Evolutionary conservation across 768 basidiomycete species (phyloP).

Genomic region (Xanthoconium purpureum): DNA sequence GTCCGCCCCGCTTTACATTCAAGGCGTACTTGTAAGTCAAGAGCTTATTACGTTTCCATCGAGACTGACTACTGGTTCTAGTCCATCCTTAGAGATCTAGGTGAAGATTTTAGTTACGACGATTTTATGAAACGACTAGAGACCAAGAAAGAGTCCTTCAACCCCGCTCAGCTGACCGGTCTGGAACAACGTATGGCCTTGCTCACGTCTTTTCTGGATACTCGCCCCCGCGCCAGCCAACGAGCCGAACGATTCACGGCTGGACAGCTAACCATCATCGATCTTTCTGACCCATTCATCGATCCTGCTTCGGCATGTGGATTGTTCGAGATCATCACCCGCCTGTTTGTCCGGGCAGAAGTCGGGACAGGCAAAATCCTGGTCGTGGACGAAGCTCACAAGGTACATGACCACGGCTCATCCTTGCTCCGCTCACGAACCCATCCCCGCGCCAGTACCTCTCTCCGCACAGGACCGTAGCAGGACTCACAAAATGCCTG

Average conservation of each 20-base stretch:
- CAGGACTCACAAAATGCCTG: slow-evolving; percentile 57
- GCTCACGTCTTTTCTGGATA: slow-evolving; percentile 55
- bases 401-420: slow-evolving; percentile 37
- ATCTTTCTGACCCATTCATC: slow-evolving; percentile 71
- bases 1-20: slow-evolving; percentile 65
- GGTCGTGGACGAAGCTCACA: slow-evolving; percentile 75
- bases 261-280: slow-evolving; percentile 64
- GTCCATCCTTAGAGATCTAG: slow-evolving; percentile 63
- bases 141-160: slow-evolving; percentile 49
- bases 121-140: slow-evolving; percentile 49
- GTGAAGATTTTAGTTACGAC: slow-evolving; percentile 53
- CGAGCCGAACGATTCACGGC: slow-evolving; percentile 42
- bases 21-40: slow-evolving; percentile 56
- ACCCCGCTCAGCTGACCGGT: slow-evolving; percentile 50
- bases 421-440: not conserved
- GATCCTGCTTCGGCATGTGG: slow-evolving; percentile 65
- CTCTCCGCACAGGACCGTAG: slow-evolving; percentile 40
- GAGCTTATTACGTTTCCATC: not conserved
- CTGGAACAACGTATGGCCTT: slow-evolving; percentile 64
- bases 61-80: slow-evolving; percentile 8
- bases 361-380: slow-evolving; percentile 64
- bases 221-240: not conserved
- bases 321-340: slow-evolving; percentile 65
- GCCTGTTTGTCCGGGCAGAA: slow-evolving; percentile 60
- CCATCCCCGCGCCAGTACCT: slow-evolving; percentile 49